Conservation (phyloP, 2,329 filamentous ascomycete species). For the Monilinia fructigena region DNA sequence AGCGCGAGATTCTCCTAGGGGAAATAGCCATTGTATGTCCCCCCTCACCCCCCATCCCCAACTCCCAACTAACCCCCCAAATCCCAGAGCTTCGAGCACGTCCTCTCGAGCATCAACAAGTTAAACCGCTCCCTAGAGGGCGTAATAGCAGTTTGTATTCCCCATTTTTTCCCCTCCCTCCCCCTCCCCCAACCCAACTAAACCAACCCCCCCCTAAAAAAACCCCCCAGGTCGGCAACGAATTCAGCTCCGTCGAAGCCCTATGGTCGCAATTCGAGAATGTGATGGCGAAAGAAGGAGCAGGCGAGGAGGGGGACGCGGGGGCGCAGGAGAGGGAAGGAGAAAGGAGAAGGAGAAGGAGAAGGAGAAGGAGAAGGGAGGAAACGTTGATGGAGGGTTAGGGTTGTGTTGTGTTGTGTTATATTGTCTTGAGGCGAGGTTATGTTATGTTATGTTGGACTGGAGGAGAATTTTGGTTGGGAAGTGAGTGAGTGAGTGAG, state of each 20-base stretch:
- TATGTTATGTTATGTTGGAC: no score
- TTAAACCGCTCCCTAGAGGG: slow-evolving; percentile 89
- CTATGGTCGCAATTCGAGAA: slow-evolving; percentile 97
- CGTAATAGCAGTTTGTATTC: slow-evolving; percentile 69
- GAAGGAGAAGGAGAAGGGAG: slow-evolving; percentile 2
- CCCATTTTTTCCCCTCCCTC: no score
- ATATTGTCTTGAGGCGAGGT: no score
- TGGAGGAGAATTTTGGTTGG: no score
- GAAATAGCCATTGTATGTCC: slow-evolving; percentile 67
- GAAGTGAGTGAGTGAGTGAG: no score
- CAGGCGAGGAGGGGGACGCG: neutral
- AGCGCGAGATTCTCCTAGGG: slow-evolving; percentile 67
- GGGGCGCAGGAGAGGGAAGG: neutral
- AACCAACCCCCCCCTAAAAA: no score
- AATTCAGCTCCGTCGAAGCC: slow-evolving; percentile 94
- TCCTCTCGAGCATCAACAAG: slow-evolving; percentile 93
- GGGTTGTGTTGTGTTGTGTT: no score
- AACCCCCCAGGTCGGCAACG: slow-evolving; percentile 72
- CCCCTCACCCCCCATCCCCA: neutral
- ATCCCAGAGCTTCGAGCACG: slow-evolving; percentile 72
- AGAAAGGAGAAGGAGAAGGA: slow-evolving; percentile 25
- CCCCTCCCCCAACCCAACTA: neutral
- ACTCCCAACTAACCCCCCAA: no score
- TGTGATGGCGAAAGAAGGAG: slow-evolving; percentile 77
- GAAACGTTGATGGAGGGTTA: no score